Evolutionary conservation across 306 rosid genomes (phyloP).

Genomic region (Cucurbita maxima): DNA sequence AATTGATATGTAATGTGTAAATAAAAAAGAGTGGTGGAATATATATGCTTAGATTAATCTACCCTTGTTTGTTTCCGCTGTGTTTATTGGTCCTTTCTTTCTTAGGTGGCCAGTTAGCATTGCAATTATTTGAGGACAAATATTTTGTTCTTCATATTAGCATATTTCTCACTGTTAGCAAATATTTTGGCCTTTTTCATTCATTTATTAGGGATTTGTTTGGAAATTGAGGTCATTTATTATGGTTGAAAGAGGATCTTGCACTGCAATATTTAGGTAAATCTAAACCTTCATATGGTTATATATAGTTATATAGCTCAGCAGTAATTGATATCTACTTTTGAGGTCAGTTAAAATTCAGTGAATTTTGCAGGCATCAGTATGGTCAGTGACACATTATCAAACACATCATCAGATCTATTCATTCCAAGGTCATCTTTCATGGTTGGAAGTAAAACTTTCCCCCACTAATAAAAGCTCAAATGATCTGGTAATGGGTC

Average conservation of each 20-base stretch:
- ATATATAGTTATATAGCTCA: too few species aligned
- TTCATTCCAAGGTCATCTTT: background rate
- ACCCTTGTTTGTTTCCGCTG: background rate
- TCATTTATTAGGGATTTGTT: too few species aligned
- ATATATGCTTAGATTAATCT: background rate
- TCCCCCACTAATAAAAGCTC: background rate
- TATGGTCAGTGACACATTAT: too few species aligned
- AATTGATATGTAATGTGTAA: slow-evolving; percentile 1
- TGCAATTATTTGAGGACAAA: background rate
- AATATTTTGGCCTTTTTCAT: too few species aligned
- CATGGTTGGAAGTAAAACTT: background rate
- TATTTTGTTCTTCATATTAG: background rate
- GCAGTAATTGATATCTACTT: too few species aligned
- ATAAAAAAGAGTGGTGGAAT: background rate
- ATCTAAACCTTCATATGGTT: too few species aligned
- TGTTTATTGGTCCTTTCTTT: background rate
- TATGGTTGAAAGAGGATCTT: too few species aligned
- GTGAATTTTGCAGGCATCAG: too few species aligned
- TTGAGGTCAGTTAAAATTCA: too few species aligned
- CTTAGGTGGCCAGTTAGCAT: too few species aligned
- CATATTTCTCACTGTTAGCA: background rate
- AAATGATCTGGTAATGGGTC: background rate
- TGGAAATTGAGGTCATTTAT: too few species aligned
- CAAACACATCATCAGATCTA: background rate
- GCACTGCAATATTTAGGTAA: too few species aligned